phyloP scores from a whole-genome alignment of 306 rosid species.

The Arachis hypogaea region DNA sequence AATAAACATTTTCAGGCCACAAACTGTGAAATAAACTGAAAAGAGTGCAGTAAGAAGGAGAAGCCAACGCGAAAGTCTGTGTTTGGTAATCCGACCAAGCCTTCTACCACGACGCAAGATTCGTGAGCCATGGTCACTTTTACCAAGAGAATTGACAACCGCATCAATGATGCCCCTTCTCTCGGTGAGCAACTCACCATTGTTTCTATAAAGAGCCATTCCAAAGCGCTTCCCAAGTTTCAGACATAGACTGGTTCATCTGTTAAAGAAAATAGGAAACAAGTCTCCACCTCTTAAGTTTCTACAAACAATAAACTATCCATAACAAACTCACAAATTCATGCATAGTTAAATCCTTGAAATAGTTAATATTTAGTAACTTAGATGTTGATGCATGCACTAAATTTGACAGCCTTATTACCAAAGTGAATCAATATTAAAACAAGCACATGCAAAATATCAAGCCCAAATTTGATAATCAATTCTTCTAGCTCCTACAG shows the following conservation, averaged over 20 bases:
- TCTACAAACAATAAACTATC: constrained; percentile 23
- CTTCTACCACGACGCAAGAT: constrained; percentile 68
- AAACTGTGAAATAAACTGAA: constrained; percentile 55
- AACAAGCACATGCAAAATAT: constrained; percentile 16
- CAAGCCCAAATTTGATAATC: constrained; percentile 14
- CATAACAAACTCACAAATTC: constrained; percentile 32
- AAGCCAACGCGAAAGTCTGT: constrained; percentile 52
- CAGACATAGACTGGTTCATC: constrained; percentile 47
- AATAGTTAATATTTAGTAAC: neutral
- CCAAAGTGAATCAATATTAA: constrained; percentile 3
- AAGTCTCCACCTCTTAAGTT: constrained; percentile 7
- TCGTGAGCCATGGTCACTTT: constrained; percentile 52
- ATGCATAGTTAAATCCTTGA: constrained; percentile 2
- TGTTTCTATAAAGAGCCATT: constrained; percentile 56
- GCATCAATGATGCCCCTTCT: constrained; percentile 52
- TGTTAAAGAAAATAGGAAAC: constrained; percentile 27
- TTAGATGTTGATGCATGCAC: constrained; percentile 9
- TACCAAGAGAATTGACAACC: constrained; percentile 33
- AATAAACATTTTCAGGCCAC: constrained; percentile 57
- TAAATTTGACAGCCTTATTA: constrained; percentile 26
- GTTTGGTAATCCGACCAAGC: constrained; percentile 63
- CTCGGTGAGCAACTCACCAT: constrained; percentile 54
- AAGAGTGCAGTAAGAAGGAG: constrained; percentile 54
- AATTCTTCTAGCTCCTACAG: constrained; percentile 20
- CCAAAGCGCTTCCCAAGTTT: constrained; percentile 43